Evolutionary conservation across 2,329 filamentous ascomycete species (phyloP).

Genomic region (Colletotrichum trifolii): DNA sequence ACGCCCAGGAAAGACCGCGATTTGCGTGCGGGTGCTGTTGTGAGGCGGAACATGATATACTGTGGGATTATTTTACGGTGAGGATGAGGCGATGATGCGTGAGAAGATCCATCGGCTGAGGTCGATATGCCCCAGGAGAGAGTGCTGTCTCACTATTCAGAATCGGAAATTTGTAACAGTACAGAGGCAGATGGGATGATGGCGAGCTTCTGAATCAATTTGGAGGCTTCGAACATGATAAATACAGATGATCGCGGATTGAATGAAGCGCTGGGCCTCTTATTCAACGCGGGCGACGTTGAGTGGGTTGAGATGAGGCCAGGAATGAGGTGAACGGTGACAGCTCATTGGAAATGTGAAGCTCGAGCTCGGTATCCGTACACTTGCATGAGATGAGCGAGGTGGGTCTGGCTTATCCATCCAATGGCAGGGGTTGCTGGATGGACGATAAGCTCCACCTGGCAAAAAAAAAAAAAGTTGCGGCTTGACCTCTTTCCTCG

Average conservation of each 20-base stretch:
- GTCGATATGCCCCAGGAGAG: too few species aligned
- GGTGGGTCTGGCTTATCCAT: slow-evolving; percentile 29
- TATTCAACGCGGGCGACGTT: too few species aligned
- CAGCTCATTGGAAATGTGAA: slow-evolving; percentile 2
- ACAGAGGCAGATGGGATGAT: too few species aligned
- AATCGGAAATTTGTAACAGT: too few species aligned
- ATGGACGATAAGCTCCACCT: slow-evolving; percentile 21
- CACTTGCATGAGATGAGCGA: slow-evolving; percentile 7
- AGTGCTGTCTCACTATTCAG: too few species aligned
- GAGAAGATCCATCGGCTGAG: background rate
- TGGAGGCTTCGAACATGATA: too few species aligned
- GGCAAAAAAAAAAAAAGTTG: slow-evolving; percentile 33
- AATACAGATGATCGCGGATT: background rate
- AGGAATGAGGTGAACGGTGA: too few species aligned
- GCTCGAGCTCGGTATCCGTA: slow-evolving; percentile 15
- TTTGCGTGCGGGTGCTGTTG: background rate
- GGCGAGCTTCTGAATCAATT: too few species aligned
- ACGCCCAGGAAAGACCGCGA: background rate
- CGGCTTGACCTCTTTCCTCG: slow-evolving; percentile 18
- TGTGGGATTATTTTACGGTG: background rate
- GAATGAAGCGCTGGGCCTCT: background rate
- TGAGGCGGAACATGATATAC: slow-evolving; percentile 17
- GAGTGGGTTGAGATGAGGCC: too few species aligned
- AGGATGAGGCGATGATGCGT: slow-evolving; percentile 8
- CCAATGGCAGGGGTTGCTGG: slow-evolving; percentile 18